Evolutionary conservation across 495 filamentous ascomycete genomes (phyloP).

Genomic region (Aspergillus wentii): DNA sequence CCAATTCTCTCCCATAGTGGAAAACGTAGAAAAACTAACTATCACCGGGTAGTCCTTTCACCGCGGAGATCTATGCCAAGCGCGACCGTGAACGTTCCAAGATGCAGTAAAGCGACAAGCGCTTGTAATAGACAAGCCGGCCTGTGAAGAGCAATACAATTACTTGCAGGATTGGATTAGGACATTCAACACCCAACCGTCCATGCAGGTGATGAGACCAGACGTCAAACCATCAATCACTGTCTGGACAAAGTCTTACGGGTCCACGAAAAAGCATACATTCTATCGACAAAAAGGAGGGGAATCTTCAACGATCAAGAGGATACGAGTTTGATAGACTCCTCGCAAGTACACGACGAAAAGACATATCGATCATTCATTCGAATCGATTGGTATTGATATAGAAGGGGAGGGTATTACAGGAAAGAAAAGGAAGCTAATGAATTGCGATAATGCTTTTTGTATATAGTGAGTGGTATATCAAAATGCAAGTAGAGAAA

Average conservation of each 20-base stretch:
- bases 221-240: neutral
- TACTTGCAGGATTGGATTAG: neutral
- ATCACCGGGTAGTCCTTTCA: slow-evolving; percentile 67
- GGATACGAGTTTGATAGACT: too few species aligned
- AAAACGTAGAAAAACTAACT: slow-evolving; percentile 13
- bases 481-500: too few species aligned
- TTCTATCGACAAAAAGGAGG: too few species aligned
- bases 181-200: neutral
- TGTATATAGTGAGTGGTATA: too few species aligned
- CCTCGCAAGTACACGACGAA: too few species aligned
- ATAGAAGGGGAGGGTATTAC: too few species aligned
- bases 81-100: slow-evolving; percentile 51
- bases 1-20: neutral
- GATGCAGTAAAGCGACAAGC: slow-evolving; percentile 23
- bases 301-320: slow-evolving; percentile 1
- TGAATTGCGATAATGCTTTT: too few species aligned
- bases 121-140: neutral
- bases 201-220: neutral
- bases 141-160: neutral
- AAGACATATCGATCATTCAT: too few species aligned
- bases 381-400: too few species aligned
- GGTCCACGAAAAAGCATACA: neutral
- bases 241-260: neutral
- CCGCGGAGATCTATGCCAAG: slow-evolving; percentile 88
- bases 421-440: too few species aligned